Conservation (phyloP, 306 rosid species). For the Vachellia pachyceras region DNA sequence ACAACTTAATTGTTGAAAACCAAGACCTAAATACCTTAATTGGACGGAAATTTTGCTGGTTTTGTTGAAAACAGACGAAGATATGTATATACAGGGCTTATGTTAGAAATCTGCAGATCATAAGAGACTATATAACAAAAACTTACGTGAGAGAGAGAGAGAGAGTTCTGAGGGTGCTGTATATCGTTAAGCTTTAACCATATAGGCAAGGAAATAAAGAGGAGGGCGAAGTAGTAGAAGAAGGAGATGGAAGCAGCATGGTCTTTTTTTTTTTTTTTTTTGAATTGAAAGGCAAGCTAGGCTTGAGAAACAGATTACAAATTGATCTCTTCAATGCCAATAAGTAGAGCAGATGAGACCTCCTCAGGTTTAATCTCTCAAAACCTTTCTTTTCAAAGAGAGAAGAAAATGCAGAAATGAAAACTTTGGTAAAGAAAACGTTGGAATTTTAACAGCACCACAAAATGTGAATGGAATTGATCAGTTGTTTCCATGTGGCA, state of each 20-base stretch:
- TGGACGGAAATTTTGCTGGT: not conserved
- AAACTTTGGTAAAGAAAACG: constrained; percentile 7
- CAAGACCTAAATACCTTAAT: not conserved
- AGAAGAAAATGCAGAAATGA: not conserved
- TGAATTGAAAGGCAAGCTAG: no score
- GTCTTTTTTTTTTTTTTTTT: no score
- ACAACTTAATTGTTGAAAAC: constrained; percentile 24
- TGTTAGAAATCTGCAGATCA: constrained; percentile 5
- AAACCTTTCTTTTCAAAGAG: constrained; percentile 19
- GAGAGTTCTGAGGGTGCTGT: constrained; percentile 36
- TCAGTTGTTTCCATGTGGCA: constrained; percentile 48
- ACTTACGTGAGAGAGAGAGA: constrained; percentile 44
- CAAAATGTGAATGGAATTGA: constrained; percentile 42
- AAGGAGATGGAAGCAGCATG: not conserved
- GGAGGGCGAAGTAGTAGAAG: not conserved
- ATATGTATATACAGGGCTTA: not conserved
- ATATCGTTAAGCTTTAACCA: constrained; percentile 31
- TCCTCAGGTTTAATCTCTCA: constrained; percentile 29
- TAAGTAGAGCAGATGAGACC: constrained; percentile 34
- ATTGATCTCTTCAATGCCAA: constrained; percentile 29
- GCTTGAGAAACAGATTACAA: no score
- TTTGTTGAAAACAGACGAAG: constrained; percentile 27
- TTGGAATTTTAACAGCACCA: constrained; percentile 39
- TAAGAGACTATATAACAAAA: not conserved
- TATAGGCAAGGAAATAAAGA: constrained; percentile 37